Conservation (phyloP, 805 yeast genomes). For the Hermanozyma aechmeae region DNA sequence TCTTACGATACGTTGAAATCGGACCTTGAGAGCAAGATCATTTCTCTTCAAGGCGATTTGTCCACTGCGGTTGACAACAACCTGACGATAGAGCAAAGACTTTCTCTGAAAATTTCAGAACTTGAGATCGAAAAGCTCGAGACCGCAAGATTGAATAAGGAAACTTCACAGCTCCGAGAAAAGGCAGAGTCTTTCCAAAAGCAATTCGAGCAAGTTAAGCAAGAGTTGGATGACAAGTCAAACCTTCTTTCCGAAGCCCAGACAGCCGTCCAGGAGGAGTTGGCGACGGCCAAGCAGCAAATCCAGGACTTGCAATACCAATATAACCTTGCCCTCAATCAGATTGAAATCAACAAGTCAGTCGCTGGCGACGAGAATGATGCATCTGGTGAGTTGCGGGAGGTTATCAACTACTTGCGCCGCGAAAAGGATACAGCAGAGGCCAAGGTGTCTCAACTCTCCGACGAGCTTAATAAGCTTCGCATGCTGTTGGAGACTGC, state of each 20-base stretch:
- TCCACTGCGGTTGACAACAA: no score
- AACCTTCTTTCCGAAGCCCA: conserved; percentile 13
- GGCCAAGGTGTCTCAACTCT: conserved; percentile 30
- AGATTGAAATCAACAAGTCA: conserved; percentile 40
- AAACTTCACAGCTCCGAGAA: conserved; percentile 12
- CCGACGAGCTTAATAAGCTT: conserved; percentile 46
- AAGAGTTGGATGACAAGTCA: conserved; percentile 6
- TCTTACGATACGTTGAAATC: conserved; percentile 23
- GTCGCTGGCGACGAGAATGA: conserved; percentile 4
- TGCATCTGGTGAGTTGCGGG: conserved; percentile 21
- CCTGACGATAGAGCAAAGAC: no score
- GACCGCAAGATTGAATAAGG: conserved; percentile 25
- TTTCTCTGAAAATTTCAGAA: no score
- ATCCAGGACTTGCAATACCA: conserved; percentile 55
- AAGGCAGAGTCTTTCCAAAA: conserved; percentile 9
- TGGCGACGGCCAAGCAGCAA: conserved; percentile 35
- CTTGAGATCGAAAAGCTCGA: no score
- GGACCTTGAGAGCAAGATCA: conserved; percentile 23
- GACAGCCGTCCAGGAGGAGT: conserved; percentile 17
- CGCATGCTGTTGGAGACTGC: conserved; percentile 41
- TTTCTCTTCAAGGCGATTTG: no score
- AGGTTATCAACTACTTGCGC: conserved; percentile 54
- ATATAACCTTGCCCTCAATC: conserved; percentile 58
- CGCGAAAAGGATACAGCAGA: conserved; percentile 68
- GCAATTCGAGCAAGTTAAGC: conserved; percentile 9